A percentile compares a stretch with the other conserved stretches of the same genome.
Conservation (phyloP, 768 basidiomycete species). For the Coprinopsis marcescibilis region DNA sequence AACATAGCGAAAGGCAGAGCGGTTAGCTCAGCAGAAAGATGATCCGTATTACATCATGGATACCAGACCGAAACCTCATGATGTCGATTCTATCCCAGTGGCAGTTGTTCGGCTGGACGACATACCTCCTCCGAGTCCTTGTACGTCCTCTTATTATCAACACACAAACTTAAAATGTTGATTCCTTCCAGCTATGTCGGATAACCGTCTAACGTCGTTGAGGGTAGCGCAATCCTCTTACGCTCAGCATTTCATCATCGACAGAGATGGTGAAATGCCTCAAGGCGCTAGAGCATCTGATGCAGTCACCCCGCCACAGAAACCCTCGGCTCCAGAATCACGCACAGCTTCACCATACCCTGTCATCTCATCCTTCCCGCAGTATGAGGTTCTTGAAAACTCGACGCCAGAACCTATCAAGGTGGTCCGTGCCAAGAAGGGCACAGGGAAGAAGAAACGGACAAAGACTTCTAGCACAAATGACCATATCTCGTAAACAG, state of each 20-base stretch:
- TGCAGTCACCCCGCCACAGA: slow-evolving; percentile 18
- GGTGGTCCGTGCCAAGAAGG: slow-evolving; percentile 68
- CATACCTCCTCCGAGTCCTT: slow-evolving; percentile 45
- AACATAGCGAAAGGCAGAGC: slow-evolving; percentile 69
- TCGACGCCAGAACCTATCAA: slow-evolving; percentile 67
- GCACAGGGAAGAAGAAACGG: slow-evolving; percentile 65
- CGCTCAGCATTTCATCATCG: slow-evolving; percentile 53
- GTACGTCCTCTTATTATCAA: slow-evolving; percentile 13
- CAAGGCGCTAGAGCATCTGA: slow-evolving; percentile 34
- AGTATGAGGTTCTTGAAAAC: slow-evolving; percentile 47
- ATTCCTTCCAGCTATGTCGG: slow-evolving; percentile 20
- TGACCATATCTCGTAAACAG: slow-evolving; percentile 15
- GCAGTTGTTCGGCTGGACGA: slow-evolving; percentile 82
- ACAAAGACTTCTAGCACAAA: slow-evolving; percentile 21
- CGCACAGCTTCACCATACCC: slow-evolving; percentile 10
- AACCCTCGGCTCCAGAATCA: slow-evolving; percentile 17
- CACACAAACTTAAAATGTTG: background rate
- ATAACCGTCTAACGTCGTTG: slow-evolving; percentile 40
- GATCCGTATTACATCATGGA: slow-evolving; percentile 92
- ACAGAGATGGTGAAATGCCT: slow-evolving; percentile 85
- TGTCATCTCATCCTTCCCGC: slow-evolving; percentile 37
- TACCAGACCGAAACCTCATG: slow-evolving; percentile 45
- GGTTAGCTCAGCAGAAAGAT: slow-evolving; percentile 68
- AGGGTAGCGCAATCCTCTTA: slow-evolving; percentile 32
- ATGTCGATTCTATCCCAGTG: slow-evolving; percentile 90